Evolutionary conservation across 768 basidiomycete species (phyloP), one percentile per base, ranked within the genome.

Genomic region (Rhizopogon salebrosus): DNA sequence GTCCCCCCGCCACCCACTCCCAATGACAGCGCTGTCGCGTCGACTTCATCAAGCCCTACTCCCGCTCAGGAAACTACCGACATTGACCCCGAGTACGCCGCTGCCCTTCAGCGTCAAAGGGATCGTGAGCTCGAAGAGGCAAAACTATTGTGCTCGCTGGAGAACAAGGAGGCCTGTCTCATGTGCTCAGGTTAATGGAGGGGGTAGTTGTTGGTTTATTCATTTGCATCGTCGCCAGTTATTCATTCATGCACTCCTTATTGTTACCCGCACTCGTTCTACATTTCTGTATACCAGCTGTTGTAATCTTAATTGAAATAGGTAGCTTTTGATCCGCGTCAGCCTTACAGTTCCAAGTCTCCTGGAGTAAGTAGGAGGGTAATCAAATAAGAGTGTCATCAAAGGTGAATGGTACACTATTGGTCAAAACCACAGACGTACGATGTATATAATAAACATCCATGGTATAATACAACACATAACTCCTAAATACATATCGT

Each of bases 91-190:
- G 92, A 91, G 63, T 92, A 85, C 60, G 87, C 87, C 10, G 90
- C 85, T 31, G 91, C 92, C 0, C 69, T 93, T 48, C 72, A 80
- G 59, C 73, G 87, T 45, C 83, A 84, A 62, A 78, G 79, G 58
- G 82, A 85, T 48, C 80, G 87, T 16, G 85, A 92, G 71, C 70
- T 83, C 3, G 94, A 89, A 67, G 85, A 89, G 54, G 94, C 85
- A 5, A 85, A 87, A 71, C 68, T 94, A 53, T 70, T 80, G 65
- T 95, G 94, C 64, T 91, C 89, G 57, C 60, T 95, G 45, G 92
- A 95, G 69, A 95, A 95, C 72, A 94, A 94, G 76, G 93, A 95
- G 51, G 91, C 89, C 1, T 95, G 92, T 64, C 61, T 93, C 66
- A 94, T 94, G 91, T 93, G 91, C 72, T 92, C 89, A 55, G 88